Percentiles rank a stretch among this genome's conserved stretches.
Evolutionary conservation across 2,329 filamentous ascomycete species (phyloP).

Genomic region (Colletotrichum phormii): DNA sequence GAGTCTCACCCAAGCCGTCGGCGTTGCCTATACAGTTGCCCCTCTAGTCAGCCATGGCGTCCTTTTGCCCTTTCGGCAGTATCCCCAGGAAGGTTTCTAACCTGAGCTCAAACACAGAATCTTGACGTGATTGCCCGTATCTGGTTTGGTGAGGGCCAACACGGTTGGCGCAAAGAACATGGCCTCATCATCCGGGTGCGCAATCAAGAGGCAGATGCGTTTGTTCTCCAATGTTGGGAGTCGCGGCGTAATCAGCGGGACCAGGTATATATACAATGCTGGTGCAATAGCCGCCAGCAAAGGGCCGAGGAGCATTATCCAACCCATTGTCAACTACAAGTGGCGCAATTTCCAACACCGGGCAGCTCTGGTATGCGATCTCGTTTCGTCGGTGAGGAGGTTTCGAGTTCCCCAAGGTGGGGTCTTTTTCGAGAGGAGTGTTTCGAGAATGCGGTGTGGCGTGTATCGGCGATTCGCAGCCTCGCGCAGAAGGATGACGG

Average conservation of each 20-base stretch:
- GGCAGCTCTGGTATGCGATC: not conserved
- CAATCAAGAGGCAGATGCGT: slow-evolving; percentile 91
- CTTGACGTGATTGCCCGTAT: slow-evolving; percentile 89
- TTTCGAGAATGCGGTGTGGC: slow-evolving; percentile 23
- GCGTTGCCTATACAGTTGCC: slow-evolving; percentile 72
- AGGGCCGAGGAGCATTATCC: slow-evolving; percentile 37
- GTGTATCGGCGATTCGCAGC: slow-evolving; percentile 6
- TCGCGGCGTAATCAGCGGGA: slow-evolving; percentile 56
- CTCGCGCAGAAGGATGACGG: not conserved
- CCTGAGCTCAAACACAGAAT: slow-evolving; percentile 93
- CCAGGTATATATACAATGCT: slow-evolving; percentile 64
- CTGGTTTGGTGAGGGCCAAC: slow-evolving; percentile 82
- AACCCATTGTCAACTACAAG: slow-evolving; percentile 39
- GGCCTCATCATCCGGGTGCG: slow-evolving; percentile 97
- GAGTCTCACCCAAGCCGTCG: slow-evolving; percentile 84
- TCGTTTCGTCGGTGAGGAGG: slow-evolving; percentile 10
- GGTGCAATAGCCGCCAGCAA: slow-evolving; percentile 54
- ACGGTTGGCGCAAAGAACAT: slow-evolving; percentile 98
- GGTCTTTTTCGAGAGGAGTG: slow-evolving; percentile 7
- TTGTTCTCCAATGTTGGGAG: slow-evolving; percentile 82
- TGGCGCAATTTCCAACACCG: not conserved
- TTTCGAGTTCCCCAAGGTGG: slow-evolving; percentile 5
- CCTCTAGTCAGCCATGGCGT: slow-evolving; percentile 28
- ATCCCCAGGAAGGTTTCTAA: slow-evolving; percentile 44
- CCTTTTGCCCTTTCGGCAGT: not conserved